Evolutionary conservation across 2,329 filamentous ascomycete species (phyloP), one percentile per base, ranked within the genome.

Genomic region (Ascochyta clinopodiicola): DNA sequence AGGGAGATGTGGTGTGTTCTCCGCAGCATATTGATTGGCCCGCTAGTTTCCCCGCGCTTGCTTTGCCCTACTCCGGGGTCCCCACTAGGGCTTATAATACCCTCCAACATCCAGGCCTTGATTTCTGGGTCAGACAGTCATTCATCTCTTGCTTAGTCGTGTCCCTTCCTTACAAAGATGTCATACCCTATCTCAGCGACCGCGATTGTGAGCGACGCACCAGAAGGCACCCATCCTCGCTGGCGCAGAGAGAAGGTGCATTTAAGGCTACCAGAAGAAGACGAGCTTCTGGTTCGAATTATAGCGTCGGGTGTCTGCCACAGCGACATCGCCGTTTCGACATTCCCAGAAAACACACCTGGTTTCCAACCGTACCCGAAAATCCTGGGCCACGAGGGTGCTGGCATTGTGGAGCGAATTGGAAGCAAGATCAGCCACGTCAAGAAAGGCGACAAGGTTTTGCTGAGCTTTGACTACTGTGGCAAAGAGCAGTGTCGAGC

Each of bases 271-370:
- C 69, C 74, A 2, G 60, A 66, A 10, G 71, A 79, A 1, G 78
- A 82, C 27, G 83, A 85, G 66, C 68, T 84, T 2, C 70, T 84
- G 2, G 78, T 85, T 3, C 79, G 82, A 37, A 80, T 85, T 54
- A 74, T 84, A 1, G 81, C 83, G 0, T 79, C 79, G 0, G 83
- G 83, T 0, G 78, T 86, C 44, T 86, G 83, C 57, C 83, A 86
- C 55, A 83, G 82, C 0, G 83, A 86, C 59, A 63, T 83, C 9
- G 68, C 80, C 25, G 77, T 82, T 46, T 81, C 78, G 2, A 73
- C 77, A 8, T 48, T 73, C 15, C 74, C 69, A 9, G 65, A 79
- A 24, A 70, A 68, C 10, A 70, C 44, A 2, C 60, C 77, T 6
- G 51, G 55, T 2, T 57, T 57, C 17, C 13, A 50, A 5, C 75